Evolutionary conservation across 352 stramenopile genomes (phyloP), one percentile per base, ranked within the genome.

Genomic region (Phytophthora fragariae): DNA sequence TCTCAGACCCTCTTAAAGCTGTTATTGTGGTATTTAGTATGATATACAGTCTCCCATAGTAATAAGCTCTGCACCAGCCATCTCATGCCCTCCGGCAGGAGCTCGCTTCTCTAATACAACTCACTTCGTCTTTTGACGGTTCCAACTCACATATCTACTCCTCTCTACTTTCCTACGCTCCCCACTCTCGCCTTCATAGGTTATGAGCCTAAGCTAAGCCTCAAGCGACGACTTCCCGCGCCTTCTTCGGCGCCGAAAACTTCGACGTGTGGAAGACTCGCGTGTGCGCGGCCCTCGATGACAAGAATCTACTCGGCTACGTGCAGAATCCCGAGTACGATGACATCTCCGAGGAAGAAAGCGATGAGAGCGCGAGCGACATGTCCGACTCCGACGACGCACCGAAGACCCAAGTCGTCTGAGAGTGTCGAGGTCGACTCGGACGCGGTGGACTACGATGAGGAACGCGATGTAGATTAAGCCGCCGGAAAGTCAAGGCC

Each of bases 231-330:
- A 60, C 35, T 68, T 68, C 21, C 68, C 62, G 19, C 19, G 19
- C 19, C 19, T 21, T 21, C 19, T 21, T 55, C 3, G 50, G 62
- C 14, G n/a, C 57, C 6, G 24, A 29, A 3, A 29, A 29, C 24
- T 29, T 29, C 24, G 24, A 29, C 11, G 41, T 62, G 7, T 57
- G 62, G 62, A 71, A 68, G 44, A 55, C 21, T 9, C 41, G 57
- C 41, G 27, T 31, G 24, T 47, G 21, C 27, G 41, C 41, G 2
- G 24, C 68, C 5, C 61, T 75, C 29, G 68, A 64, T 14, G 62
- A 57, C 11, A 75, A 70, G 41, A 56, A 70, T 10, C 47, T 75
- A 1, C 61, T 75, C 47, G 68, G 61, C 37, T 75, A 56, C 47
- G 49, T 70, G 31, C 62, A 53, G n/a, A 62, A 70, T 31, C 31